Evolutionary conservation across 2,329 filamentous ascomycete genomes (phyloP), one percentile per base, ranked within the genome.

Genomic region (Colletotrichum zoysiae): DNA sequence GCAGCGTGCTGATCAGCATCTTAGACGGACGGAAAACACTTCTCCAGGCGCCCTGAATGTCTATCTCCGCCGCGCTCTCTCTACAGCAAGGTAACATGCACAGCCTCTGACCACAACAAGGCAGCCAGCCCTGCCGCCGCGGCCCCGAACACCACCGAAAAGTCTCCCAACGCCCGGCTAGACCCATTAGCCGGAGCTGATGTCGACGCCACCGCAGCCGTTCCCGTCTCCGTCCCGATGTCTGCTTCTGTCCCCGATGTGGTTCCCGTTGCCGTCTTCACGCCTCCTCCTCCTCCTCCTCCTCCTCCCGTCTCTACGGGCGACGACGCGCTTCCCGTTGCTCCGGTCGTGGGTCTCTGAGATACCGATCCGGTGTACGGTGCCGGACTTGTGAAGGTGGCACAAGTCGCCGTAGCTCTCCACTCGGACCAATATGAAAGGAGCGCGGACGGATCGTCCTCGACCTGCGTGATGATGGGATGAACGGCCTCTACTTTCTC

Each of bases 401-500:
- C 12, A 20, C 68, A 68, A 30, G 65, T 62, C 42, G 33, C 60
- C 16, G 48, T 56, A 33, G 51, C 44, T 18, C 26, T n/a, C n/a
- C 9, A 30, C 18, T n/a, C 30, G 8, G 42, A 26, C 59, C 40
- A 57, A 16, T 6, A 9, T 35, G 64, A 71, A n/a, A 71, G 38
- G 30, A 42, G 40, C 35, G 38, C 40, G 9, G 68, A 62, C n/a
- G 57, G 56, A 16, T 67, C 7, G 8, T 53, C 33, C 44, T 40
- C n/a, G 20, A 8, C 26, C 35, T 26, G 5, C 11, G 44, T 53
- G 26, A 53, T 38, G 56, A 61, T 67, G 16, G 48, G 60, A n/a
- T 65, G 66, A 20, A 65, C 59, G 14, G 50, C 44, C 33, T 53
- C 30, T 1, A 71, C 44, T 53, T 71, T 55, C 4, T 70, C 65